These are phyloP conservation scores for Ilyonectria robusta DNA, from an alignment of 2,329 filamentous ascomycete genomes.

Conservation along the genomic window DNA sequence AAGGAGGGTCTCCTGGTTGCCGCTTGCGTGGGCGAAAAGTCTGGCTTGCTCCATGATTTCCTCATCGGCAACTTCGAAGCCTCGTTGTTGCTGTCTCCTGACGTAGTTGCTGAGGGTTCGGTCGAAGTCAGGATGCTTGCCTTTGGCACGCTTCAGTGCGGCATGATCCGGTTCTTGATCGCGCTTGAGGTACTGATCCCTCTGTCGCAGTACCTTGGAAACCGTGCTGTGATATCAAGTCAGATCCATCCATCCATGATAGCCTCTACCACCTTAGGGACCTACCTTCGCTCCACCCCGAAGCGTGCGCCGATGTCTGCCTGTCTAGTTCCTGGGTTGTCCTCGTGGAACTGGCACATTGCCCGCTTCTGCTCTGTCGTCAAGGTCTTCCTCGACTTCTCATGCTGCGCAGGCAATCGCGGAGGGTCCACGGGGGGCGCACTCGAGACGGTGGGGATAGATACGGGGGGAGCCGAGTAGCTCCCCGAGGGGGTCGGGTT, in stretches of 20 bases:
- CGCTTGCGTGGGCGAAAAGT: conserved; percentile 81
- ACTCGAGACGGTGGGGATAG: conserved; percentile 71
- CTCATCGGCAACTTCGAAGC: conserved; percentile 81
- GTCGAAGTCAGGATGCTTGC: conserved; percentile 91
- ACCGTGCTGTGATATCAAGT: conserved; percentile 78
- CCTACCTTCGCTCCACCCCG: conserved; percentile 96
- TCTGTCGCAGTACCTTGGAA: conserved; percentile 96
- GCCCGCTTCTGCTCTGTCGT: conserved; percentile 90
- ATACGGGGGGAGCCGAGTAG: conserved; percentile 72
- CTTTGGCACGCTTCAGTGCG: conserved; percentile 85
- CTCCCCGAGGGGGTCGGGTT: conserved; percentile 69
- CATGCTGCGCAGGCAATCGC: conserved; percentile 57
- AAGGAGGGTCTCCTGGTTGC: conserved; percentile 78
- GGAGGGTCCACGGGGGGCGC: conserved; percentile 58
- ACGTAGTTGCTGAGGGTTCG: conserved; percentile 91
- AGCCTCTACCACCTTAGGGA: conserved; percentile 23
- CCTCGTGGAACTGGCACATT: conserved; percentile 95
- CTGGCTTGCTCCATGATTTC: conserved; percentile 87
- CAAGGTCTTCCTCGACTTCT: conserved; percentile 85
- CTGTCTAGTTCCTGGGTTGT: conserved; percentile 92
- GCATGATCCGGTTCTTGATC: conserved; percentile 76
- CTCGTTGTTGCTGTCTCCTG: conserved; percentile 83
- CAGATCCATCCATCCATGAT: conserved; percentile 42
- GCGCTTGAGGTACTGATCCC: conserved; percentile 94
- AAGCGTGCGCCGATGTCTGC: conserved; percentile 97